Evolutionary conservation across 257 asterid genomes (phyloP), one percentile per base, ranked within the genome.

Genomic region (Cinchona pubescens): DNA sequence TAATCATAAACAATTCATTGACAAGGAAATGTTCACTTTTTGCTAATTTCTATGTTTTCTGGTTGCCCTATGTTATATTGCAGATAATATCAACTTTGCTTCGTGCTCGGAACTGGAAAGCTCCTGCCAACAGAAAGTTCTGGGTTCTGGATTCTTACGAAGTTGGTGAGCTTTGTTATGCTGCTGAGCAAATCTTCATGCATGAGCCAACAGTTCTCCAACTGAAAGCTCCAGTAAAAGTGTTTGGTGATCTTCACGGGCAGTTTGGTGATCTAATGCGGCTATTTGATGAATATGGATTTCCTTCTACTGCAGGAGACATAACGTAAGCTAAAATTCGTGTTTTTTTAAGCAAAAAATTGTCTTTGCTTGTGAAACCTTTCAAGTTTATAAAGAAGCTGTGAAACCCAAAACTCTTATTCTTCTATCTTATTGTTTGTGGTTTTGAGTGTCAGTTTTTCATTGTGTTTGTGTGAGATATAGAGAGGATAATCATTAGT

Each of bases 301-400:
- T 91, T 89, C 99, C 99, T 82, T 95, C 98, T 66, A 88, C 98
- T 82, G 99, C 97, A 32, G 99, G 99, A 74, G 99, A 95, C 87
- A 87, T 95, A 25, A 91, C 98, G 99, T 95, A 83, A 86, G 96
- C 79, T 83, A 53, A 18, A 71, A 69, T 79, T 72, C 38, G 66
- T 70, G 43, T 70, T 69, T 69, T 55, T 75, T 27, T 63, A 1
- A 8, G 5, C 21, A 2, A 13, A 61, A 58, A 38, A 9, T 51
- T 16, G 18, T 5, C n/a, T 23, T 45, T 73, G 27, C 51, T 55
- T 56, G 25, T 32, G 35, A 67, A 67, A 16, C 19, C 37, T 58
- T 77, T 46, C 25, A 35, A 71, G 30, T n/a, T 32, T 56, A 30
- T 72, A 5, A 21, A 53, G 23, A 40, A 60, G 63, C 2, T 43